Conservation (phyloP, 2,329 filamentous ascomycete genomes). For the Cryoendolithus antarcticus region DNA sequence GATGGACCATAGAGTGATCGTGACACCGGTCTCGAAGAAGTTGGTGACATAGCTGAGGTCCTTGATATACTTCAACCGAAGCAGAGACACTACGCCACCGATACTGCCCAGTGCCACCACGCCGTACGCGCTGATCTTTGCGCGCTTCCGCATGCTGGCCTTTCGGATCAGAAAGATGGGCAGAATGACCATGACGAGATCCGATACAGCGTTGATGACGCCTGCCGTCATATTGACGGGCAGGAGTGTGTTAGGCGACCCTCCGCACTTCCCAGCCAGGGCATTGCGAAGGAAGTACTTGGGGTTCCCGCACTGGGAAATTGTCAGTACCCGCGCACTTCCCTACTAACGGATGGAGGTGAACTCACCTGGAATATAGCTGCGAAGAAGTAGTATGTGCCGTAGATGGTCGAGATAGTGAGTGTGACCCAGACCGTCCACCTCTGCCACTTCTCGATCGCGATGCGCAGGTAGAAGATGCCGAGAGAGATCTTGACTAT, state of each 20-base stretch:
- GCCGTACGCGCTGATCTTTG: conserved; percentile 29
- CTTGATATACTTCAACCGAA: conserved; percentile 15
- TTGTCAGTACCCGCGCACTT: no score
- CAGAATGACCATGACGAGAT: conserved; percentile 25
- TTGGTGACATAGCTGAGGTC: conserved; percentile 9
- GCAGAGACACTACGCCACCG: conserved; percentile 14
- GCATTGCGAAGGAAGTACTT: conserved; percentile 10
- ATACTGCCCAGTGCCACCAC: conserved; percentile 27
- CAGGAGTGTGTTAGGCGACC: conserved; percentile 8
- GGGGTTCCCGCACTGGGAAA: conserved; percentile 18
- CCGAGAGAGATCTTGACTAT: conserved; percentile 33
- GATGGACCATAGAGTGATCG: conserved; percentile 20
- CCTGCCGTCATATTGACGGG: conserved; percentile 13
- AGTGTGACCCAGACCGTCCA: conserved; percentile 16
- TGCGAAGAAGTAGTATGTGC: conserved; percentile 21
- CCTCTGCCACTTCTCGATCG: conserved; percentile 27
- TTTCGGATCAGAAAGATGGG: conserved; percentile 29
- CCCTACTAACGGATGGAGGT: no score
- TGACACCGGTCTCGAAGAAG: conserved; percentile 15
- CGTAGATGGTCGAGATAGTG: conserved; percentile 21
- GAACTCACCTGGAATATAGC: conserved; percentile 5
- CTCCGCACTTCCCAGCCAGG: conserved; percentile 10
- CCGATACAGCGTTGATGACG: conserved; percentile 25
- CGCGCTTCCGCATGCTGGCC: conserved; percentile 27
- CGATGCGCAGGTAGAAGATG: conserved; percentile 33